Evolutionary conservation across 2,329 filamentous ascomycete genomes (phyloP).

Genomic region (Colletotrichum aenigma): DNA sequence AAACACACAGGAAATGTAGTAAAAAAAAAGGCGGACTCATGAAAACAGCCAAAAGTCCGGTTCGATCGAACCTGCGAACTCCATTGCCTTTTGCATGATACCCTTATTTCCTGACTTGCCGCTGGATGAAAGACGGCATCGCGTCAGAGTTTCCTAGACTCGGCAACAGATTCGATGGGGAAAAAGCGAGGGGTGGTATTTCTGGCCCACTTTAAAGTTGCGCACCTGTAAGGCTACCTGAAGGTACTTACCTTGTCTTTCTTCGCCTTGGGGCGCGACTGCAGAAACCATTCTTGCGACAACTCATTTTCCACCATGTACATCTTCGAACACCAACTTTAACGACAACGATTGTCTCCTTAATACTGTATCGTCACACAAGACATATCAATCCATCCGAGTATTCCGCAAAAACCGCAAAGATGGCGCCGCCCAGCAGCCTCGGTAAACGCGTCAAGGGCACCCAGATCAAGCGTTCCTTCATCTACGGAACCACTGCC

Average conservation of each 20-base stretch:
- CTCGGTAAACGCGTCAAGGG: constrained; percentile 69
- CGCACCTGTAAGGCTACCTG: neutral
- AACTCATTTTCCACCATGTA: neutral
- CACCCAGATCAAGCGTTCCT: constrained; percentile 67
- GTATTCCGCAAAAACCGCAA: neutral
- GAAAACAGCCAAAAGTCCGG: neutral
- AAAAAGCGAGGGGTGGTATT: neutral
- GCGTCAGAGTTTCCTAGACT: neutral
- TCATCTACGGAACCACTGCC: constrained; percentile 81
- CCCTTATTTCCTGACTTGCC: neutral
- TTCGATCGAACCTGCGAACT: neutral
- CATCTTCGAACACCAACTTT: neutral
- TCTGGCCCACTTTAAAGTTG: neutral
- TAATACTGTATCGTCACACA: neutral
- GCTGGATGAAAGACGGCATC: neutral
- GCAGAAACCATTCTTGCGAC: neutral
- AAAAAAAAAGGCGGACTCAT: neutral
- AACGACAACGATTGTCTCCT: neutral
- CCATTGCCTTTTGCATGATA: neutral
- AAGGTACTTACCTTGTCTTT: neutral
- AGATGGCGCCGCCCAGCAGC: constrained; percentile 64
- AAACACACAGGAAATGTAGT: neutral
- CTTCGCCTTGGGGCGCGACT: neutral
- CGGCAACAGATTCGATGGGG: neutral
- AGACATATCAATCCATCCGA: neutral